Base-by-base conservation (phyloP, 495 filamentous ascomycete genomes). In the Aspergillus incahuasiensis region DNA sequence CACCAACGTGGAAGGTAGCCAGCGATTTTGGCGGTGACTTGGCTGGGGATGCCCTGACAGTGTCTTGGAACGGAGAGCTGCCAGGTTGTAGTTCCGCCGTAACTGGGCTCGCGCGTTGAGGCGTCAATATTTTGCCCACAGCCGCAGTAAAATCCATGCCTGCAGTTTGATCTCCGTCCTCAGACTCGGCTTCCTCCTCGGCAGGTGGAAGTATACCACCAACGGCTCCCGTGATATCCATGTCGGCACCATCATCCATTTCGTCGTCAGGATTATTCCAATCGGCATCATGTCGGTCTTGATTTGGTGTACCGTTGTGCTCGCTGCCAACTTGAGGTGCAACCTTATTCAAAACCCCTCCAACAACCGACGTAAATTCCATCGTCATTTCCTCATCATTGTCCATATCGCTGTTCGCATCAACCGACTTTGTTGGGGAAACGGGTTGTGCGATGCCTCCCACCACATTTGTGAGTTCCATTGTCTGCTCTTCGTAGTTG, bases 351-450 rank as follows among this genome's bases (percentile, higher is more conserved):
- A 88, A 60, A 25, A 91, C 74, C 47, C 82, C 83, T 7, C 88
- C 89, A 53, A 92, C 71, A 0, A 83, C 86, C 35, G 83, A 81
- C 0, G 89, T 95, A 48, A 92, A 79, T 55, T 91, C 89, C 88
- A 91, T 91, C 2, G 87, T 87, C 76, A 92, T 81, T 48, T 86
- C 87, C 65, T 86, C 84, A 40, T 82, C 76, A 39, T 89, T 86
- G 48, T 86, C 74, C 7, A 45, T 64, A 28, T 71, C 62, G 58
- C 73, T 69, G 48, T 68, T 55, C 44, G 67, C 48, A 52, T 68
- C 69, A 47, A 66, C 65, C 30, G 69, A 74, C 28, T 70, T 67
- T 21, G 66, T 68, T n/a, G 72, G 67, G 20, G 73, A 70, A 18
- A 55, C 41, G 22, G 67, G 53, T 39, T 62, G 59, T 20, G 71